phyloP scores from a whole-genome alignment of 2,329 filamentous ascomycete species.

The Colletotrichum sp. region DNA sequence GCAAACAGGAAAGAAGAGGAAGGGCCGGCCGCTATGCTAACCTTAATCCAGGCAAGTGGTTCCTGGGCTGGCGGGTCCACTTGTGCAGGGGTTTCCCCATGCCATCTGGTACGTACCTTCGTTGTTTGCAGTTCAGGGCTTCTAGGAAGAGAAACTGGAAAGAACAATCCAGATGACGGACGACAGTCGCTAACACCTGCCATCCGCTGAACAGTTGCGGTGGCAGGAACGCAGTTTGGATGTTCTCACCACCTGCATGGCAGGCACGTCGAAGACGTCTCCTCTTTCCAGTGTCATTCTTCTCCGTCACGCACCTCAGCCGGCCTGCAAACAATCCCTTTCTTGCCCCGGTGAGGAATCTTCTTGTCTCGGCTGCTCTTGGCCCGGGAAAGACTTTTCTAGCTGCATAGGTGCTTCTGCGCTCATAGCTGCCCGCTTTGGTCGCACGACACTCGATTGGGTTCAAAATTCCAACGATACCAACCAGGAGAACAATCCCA shows the following conservation, averaged over 20 bases:
- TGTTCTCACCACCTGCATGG: neutral
- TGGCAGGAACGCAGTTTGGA: neutral
- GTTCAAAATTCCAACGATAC: neutral
- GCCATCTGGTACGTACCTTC: neutral
- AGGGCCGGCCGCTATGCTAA: neutral
- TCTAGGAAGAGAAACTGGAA: neutral
- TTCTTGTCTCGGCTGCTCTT: neutral
- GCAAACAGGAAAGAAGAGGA: neutral
- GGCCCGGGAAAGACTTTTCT: neutral
- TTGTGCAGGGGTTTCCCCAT: slow-evolving; percentile 5
- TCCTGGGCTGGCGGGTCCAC: neutral
- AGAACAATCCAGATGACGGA: neutral
- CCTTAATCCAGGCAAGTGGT: slow-evolving; percentile 12
- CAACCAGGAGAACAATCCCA: neutral
- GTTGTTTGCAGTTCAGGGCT: neutral
- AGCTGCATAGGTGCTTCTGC: neutral
- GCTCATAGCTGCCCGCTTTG: neutral
- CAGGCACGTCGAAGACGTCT: neutral
- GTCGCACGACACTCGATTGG: neutral
- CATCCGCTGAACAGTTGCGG: neutral
- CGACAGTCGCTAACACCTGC: neutral
- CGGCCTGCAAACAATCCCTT: slow-evolving; percentile 12
- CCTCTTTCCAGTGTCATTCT: neutral
- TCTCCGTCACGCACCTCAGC: neutral
- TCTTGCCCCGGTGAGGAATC: slow-evolving; percentile 13